Evolutionary conservation across 192 early-diverging fungal genomes (phyloP), one percentile per base, ranked within the genome.

Genomic region (Rhizoclosmatium globosum): DNA sequence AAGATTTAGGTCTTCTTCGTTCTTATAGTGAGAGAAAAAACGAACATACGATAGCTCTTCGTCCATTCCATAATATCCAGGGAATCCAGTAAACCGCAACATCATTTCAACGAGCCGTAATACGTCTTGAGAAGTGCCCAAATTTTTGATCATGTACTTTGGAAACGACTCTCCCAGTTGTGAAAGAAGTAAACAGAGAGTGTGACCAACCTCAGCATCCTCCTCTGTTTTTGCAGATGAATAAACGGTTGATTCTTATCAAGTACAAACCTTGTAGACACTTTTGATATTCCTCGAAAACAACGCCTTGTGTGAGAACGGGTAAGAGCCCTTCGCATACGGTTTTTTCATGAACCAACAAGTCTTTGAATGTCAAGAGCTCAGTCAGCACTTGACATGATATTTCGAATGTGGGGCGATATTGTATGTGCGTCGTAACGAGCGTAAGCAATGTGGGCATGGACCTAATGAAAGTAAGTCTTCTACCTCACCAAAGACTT

Each of bases 41-140:
- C n/a, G 19, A 13, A 69, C 72, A 56, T 83, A 86, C 83, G 83
- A 79, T 9, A 87, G 15, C 38, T 83, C 82, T 69, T 87, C 82
- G 39, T 87, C 86, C 23, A 80, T 77, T 1, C 70, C 76, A 50
- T 79, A 85, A 72, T 80, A 83, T 47, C 86, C 86, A 2, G 68
- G 70, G 60, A 83, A 87, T 15, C 47, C 82, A 7, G 86, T 85
- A 56, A 61, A 82, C 1, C 71, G 72, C 56, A 87, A 67, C 4
- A 87, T 53, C 83, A 85, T 85, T 48, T 83, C 77, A 74, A 85
- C 43, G 60, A 76, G 80, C 7, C 41, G 61, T 39, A 73, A 50
- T 4, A 83, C 50, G 3, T 81, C 69, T 1, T 15, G 15, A 4
- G 38, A 42, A 21, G 68, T 47, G 41, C 73, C 44, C 6, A 87